Base-by-base conservation (phyloP, 2,329 filamentous ascomycete species). In the Cordyceps pruinosa region DNA sequence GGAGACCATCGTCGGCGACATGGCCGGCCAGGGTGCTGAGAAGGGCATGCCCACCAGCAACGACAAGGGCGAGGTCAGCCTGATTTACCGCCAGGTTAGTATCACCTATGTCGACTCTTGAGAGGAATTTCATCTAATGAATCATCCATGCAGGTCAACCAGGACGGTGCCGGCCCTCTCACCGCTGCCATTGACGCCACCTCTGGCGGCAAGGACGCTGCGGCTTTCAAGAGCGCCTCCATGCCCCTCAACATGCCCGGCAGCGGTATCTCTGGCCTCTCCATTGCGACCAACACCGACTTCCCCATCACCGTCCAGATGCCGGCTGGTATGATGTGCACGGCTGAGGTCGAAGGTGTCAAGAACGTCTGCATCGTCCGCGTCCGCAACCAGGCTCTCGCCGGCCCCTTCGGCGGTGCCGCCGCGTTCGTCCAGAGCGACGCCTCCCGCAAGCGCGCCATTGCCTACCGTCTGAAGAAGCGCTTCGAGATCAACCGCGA, bases 341-440 rank as follows among this genome's bases (percentile, higher is more conserved):
- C 41, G 15, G 46, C 51, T n/a, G 41, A 44, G 46, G 23, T 48
- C 21, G 28, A 15, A 10, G 28, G 47, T 21, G 46, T 58, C 26
- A 46, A 41, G 30, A 47, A 55, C 15, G 81, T 86, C 62, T 86
- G 83, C 72, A 68, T 86, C 53, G 81, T 83, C 26, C 78, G 82
- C 59, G 71, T 86, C 60, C 77, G 81, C 66, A 87, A 87, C 72
- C 63, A 69, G 8, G 80, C 83, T 7, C 68, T 77, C 19, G 81
- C 82, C 5, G 83, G 83, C 9, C 83, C 83, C 44, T 86, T 86
- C 61, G 83, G 83, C 66, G 83, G 83, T 57, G 80, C 78, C 10
- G 82, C 77, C 32, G 82, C 81, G 25, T 86, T 86, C 69, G 83
- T 80, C 8, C 79, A 83, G 74, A 77, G 75, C 56, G 49, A 76